phyloP scores from a whole-genome alignment of 108 stramenopile genomes.

The Seminavis robusta region DNA sequence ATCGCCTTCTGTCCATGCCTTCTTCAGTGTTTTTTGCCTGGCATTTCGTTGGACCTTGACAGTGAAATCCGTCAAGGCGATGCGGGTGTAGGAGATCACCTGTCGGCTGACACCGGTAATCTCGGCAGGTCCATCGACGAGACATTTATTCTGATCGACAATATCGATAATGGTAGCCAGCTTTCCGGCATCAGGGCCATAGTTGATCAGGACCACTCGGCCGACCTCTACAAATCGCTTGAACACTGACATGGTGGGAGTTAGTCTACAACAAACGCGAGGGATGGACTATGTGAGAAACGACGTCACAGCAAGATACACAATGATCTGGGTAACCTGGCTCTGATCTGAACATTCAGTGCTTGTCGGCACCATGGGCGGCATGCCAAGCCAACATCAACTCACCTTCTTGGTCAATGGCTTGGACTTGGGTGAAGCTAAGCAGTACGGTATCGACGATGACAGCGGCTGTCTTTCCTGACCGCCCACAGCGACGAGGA shows the following conservation, averaged over 20 bases:
- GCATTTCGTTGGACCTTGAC: conserved; percentile 92
- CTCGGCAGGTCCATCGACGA: conserved; percentile 91
- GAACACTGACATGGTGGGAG: conserved; percentile 81
- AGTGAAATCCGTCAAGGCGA: conserved; percentile 93
- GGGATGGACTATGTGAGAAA: too few relatives aligned
- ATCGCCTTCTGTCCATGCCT: conserved; percentile 86
- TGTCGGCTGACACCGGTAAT: conserved; percentile 93
- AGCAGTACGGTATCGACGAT: too few relatives aligned
- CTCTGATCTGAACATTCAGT: too few relatives aligned
- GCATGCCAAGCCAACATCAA: too few relatives aligned
- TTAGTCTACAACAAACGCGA: too few relatives aligned
- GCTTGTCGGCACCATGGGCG: too few relatives aligned
- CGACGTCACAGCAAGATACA: too few relatives aligned
- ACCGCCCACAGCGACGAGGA: too few relatives aligned
- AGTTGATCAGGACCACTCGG: conserved; percentile 97
- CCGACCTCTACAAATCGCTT: conserved; percentile 98
- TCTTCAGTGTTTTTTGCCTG: conserved; percentile 82
- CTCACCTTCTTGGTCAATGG: too few relatives aligned
- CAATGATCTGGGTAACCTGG: too few relatives aligned
- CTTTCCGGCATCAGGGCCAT: conserved; percentile 93
- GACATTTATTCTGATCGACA: conserved; percentile 97
- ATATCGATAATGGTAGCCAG: conserved; percentile 97
- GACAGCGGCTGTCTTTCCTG: too few relatives aligned
- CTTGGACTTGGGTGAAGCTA: too few relatives aligned
- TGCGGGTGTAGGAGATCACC: conserved; percentile 90